Evolutionary conservation across 352 stramenopile genomes (phyloP).

Genomic region (Phytophthora parvispora): DNA sequence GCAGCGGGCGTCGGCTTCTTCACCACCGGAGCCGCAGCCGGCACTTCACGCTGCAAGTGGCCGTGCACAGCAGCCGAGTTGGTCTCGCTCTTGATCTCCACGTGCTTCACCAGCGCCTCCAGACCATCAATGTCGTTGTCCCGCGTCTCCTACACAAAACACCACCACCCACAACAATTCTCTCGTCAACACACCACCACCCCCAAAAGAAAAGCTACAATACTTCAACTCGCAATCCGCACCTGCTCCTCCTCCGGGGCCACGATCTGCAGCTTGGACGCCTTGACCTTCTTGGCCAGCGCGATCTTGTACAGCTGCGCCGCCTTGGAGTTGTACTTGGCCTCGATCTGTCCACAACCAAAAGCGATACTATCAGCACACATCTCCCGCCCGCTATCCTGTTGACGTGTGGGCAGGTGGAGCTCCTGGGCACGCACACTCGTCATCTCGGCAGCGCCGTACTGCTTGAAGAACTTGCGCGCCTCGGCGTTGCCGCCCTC

Average conservation of each 20-base stretch:
- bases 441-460: slow-evolving; percentile 88
- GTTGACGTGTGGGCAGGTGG: not conserved
- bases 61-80: slow-evolving; percentile 40
- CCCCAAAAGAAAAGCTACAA: not conserved
- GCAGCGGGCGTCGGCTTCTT: slow-evolving; percentile 29
- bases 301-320: slow-evolving; percentile 91
- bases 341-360: slow-evolving; percentile 75
- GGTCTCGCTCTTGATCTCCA: slow-evolving; percentile 56
- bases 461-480: slow-evolving; percentile 96
- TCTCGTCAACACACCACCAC: not conserved
- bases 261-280: slow-evolving; percentile 70
- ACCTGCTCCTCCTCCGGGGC: slow-evolving; percentile 48
- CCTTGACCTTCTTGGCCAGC: slow-evolving; percentile 88
- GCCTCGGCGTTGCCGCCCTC: slow-evolving; percentile 95
- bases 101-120: slow-evolving; percentile 85
- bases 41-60: slow-evolving; percentile 64
- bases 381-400: not conserved
- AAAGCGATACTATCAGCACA: not conserved
- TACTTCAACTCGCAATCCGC: not conserved
- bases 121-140: slow-evolving; percentile 74
- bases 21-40: slow-evolving; percentile 16
- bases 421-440: slow-evolving; percentile 65
- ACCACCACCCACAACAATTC: not conserved
- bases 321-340: slow-evolving; percentile 94
- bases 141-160: slow-evolving; percentile 24